phyloP scores from a whole-genome alignment of 1,139 yeast genomes.

The Taphrina pruni region DNA sequence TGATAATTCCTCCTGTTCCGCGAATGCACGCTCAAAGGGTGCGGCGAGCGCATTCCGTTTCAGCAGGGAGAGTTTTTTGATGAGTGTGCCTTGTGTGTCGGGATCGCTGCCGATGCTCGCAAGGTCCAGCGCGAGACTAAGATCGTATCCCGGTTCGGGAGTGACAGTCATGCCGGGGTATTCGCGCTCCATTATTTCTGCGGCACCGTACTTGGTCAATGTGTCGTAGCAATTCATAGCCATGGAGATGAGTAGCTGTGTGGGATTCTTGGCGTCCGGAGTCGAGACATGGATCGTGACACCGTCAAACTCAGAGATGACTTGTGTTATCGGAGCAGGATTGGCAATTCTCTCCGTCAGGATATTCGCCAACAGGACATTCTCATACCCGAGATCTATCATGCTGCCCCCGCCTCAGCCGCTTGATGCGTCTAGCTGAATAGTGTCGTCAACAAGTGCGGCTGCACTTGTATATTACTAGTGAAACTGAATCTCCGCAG shows the following conservation, averaged over 20 bases:
- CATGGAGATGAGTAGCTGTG: conserved; percentile 69
- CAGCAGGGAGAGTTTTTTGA: conserved; percentile 65
- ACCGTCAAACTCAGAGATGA: conserved; percentile 92
- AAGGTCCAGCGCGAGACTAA: conserved; percentile 74
- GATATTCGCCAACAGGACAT: conserved; percentile 32
- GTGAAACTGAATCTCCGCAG: conserved; percentile 7
- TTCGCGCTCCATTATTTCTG: conserved; percentile 54
- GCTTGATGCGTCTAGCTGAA: no score
- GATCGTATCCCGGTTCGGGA: conserved; percentile 68
- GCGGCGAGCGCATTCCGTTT: conserved; percentile 91
- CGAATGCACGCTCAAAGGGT: conserved; percentile 86
- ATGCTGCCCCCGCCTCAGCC: neutral
- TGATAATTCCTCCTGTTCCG: conserved; percentile 51
- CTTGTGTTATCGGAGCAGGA: conserved; percentile 76
- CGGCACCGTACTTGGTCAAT: conserved; percentile 67
- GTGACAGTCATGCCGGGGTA: conserved; percentile 55
- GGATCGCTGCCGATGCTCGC: conserved; percentile 46
- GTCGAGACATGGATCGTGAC: conserved; percentile 92
- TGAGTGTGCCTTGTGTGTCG: conserved; percentile 23
- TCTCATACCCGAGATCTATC: conserved; percentile 40
- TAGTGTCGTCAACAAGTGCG: neutral
- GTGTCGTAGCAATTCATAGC: conserved; percentile 80
- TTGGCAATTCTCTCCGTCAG: conserved; percentile 31
- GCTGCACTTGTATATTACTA: neutral
- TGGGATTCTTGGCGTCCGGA: conserved; percentile 62